Evolutionary conservation across 805 yeast species (phyloP).

Genomic region (Scheffersomyces coipomensis): DNA sequence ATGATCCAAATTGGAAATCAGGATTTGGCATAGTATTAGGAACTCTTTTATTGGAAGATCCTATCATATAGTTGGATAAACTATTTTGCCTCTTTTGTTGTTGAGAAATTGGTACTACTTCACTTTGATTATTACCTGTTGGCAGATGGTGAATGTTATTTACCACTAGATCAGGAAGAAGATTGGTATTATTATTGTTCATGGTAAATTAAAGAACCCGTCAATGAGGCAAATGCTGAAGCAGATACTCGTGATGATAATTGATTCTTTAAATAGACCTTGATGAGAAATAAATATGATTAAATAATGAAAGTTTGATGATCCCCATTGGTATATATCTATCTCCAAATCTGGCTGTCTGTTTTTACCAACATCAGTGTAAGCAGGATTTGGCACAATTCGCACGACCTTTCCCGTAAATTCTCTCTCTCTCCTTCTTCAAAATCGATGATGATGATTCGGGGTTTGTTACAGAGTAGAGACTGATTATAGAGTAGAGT

Average conservation of each 20-base stretch:
- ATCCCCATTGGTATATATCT: background rate
- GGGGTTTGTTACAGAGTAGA: too few relatives aligned
- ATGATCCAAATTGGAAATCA: background rate
- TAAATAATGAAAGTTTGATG: background rate
- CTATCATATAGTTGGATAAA: constrained; percentile 30
- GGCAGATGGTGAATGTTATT: constrained; percentile 12
- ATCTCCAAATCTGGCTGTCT: background rate
- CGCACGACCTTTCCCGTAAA: background rate
- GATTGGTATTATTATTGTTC: constrained; percentile 14
- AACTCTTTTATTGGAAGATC: constrained; percentile 34
- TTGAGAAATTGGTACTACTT: constrained; percentile 7
- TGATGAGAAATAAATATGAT: background rate
- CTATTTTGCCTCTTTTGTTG: constrained; percentile 43
- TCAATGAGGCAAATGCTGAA: background rate
- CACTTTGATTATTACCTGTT: background rate
- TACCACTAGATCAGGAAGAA: constrained; percentile 14
- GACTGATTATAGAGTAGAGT: too few relatives aligned
- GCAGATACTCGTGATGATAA: background rate
- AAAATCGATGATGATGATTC: too few relatives aligned
- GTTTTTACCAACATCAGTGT: background rate
- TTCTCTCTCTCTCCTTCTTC: background rate
- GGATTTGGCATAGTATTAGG: constrained; percentile 20
- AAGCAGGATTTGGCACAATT: background rate
- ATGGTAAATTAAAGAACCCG: constrained; percentile 5
- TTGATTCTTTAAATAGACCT: background rate